Evolutionary conservation across 225 moss, liverwort and hornwort species (phyloP).

Genomic region (Anthoceros angustus): DNA sequence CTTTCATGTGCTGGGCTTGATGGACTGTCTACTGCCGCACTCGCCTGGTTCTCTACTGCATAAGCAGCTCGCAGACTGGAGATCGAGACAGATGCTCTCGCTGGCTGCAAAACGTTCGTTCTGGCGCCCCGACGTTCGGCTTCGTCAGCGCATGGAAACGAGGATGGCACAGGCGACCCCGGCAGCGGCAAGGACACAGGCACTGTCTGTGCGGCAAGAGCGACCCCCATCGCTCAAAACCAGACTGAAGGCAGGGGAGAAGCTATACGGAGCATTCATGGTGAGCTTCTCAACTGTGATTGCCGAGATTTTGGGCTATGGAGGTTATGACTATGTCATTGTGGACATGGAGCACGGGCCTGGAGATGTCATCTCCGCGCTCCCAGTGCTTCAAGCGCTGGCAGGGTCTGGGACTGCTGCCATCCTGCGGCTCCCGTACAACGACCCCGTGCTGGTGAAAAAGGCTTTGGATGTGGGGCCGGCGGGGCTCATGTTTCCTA

Average conservation of each 20-base stretch:
- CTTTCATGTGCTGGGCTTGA: neutral
- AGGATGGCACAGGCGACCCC: neutral
- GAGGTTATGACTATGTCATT: conserved; percentile 59
- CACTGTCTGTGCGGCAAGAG: neutral
- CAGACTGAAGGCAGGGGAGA: conserved; percentile 36
- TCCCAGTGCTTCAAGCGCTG: conserved; percentile 46
- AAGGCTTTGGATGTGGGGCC: conserved; percentile 63
- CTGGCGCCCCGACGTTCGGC: neutral
- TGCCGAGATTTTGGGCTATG: conserved; percentile 64
- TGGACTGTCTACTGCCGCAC: no score
- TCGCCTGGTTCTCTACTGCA: no score
- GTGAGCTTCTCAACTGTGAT: conserved; percentile 50
- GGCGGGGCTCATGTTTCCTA: conserved; percentile 67
- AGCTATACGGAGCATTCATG: conserved; percentile 56
- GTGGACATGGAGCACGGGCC: conserved; percentile 58
- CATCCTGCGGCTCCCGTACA: conserved; percentile 44
- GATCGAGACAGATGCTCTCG: neutral
- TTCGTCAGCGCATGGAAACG: neutral
- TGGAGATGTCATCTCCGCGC: conserved; percentile 43
- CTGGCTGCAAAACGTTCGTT: neutral
- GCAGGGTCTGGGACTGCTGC: conserved; percentile 51
- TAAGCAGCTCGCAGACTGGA: neutral
- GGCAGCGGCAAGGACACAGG: neutral
- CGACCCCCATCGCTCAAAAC: conserved; percentile 18
- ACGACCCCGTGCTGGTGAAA: conserved; percentile 53